phyloP scores from a whole-genome alignment of 352 stramenopile species.

The Pythium phragmiticola region DNA sequence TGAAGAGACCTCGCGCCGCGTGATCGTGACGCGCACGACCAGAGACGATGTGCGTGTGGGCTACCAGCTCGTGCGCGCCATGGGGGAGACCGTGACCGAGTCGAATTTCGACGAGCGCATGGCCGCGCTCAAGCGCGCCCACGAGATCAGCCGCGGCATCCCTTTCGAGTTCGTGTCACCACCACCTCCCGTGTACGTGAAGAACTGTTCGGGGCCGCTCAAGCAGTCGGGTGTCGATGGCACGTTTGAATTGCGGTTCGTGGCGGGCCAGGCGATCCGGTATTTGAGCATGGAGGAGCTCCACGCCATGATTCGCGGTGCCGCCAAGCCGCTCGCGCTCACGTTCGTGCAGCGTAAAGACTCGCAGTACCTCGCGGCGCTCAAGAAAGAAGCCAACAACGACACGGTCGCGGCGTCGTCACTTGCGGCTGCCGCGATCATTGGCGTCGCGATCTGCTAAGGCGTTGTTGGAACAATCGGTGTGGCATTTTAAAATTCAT shows the following conservation, averaged over 20 bases:
- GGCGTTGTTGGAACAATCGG: too few species aligned
- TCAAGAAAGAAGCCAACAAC: slow-evolving; percentile 29
- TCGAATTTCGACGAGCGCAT: slow-evolving; percentile 56
- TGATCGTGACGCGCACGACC: slow-evolving; percentile 65
- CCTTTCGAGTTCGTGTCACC: slow-evolving; percentile 62
- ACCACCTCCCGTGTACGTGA: slow-evolving; percentile 54
- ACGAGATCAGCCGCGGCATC: slow-evolving; percentile 42
- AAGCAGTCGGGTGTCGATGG: slow-evolving; percentile 49
- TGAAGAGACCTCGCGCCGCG: slow-evolving; percentile 59
- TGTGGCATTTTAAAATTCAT: too few species aligned
- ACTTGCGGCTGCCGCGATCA: slow-evolving; percentile 32
- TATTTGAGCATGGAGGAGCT: slow-evolving; percentile 72
- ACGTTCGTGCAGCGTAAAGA: slow-evolving; percentile 64
- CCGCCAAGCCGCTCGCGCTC: slow-evolving; percentile 57
- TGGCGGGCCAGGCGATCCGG: slow-evolving; percentile 50
- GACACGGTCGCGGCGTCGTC: slow-evolving; percentile 24
- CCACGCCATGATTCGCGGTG: slow-evolving; percentile 48
- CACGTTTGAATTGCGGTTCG: slow-evolving; percentile 63
- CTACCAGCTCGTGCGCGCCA: slow-evolving; percentile 54
- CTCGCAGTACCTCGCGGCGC: slow-evolving; percentile 37
- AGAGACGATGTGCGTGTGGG: slow-evolving; percentile 52
- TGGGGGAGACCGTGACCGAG: slow-evolving; percentile 42
- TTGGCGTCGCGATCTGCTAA: slow-evolving; percentile 23
- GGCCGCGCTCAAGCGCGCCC: slow-evolving; percentile 48
- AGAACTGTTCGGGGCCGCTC: slow-evolving; percentile 42